Percentiles rank a stretch among this genome's conserved stretches.
phyloP scores from a whole-genome alignment of 2,329 filamentous ascomycete species.

The Exophiala spinifera region DNA sequence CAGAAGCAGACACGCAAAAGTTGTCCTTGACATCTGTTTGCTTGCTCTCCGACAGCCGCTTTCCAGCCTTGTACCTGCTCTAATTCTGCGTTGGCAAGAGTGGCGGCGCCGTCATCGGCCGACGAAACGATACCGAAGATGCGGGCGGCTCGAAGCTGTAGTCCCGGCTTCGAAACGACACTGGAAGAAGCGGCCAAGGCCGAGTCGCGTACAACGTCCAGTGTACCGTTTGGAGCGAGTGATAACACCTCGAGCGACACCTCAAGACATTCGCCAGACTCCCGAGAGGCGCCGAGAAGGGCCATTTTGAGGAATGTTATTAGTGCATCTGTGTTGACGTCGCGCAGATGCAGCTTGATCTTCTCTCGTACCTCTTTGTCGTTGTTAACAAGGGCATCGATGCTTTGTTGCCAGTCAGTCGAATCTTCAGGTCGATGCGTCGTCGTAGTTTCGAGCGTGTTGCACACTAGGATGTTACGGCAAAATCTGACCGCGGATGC shows the following conservation, averaged over 20 bases:
- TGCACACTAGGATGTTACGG: conserved; percentile 58
- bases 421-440: conserved; percentile 56
- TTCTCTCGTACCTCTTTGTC: conserved; percentile 19
- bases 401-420: conserved; percentile 77
- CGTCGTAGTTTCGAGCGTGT: conserved; percentile 50
- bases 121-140: conserved; percentile 74
- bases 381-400: conserved; percentile 50
- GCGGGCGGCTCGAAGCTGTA: conserved; percentile 65
- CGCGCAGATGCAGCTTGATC: conserved; percentile 13
- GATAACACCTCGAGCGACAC: conserved; percentile 56
- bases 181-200: conserved; percentile 10
- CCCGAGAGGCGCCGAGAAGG: conserved; percentile 43
- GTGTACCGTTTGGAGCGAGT: conserved; percentile 49
- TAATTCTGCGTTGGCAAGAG: conserved; percentile 7
- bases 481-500: conserved; percentile 69
- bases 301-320: conserved; percentile 40
- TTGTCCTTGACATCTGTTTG: conserved; percentile 59
- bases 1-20: conserved; percentile 59
- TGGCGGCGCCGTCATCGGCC: conserved; percentile 44
- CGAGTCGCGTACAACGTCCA: conserved; percentile 1
- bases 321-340: conserved; percentile 32
- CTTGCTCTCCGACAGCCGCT: conserved; percentile 57
- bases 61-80: conserved; percentile 46
- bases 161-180: conserved; percentile 62
- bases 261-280: conserved; percentile 45